Base-by-base conservation (phyloP, 192 early-diverging fungal species). In the Coemansia sp. region DNA sequence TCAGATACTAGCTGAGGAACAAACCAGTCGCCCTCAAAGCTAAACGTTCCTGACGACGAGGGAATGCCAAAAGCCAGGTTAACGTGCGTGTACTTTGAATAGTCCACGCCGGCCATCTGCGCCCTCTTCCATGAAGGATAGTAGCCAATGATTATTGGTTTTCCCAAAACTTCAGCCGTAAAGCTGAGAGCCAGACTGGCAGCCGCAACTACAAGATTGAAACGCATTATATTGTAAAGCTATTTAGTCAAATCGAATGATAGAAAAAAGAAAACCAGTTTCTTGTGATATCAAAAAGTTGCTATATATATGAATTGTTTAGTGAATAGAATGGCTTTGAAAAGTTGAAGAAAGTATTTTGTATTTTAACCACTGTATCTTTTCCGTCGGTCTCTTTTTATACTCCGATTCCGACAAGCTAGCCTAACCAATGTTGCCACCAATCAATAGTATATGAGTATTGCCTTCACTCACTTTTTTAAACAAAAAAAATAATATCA, bases 61-160 rank as follows among this genome's bases (percentile, higher is more conserved):
- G 86, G 74, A 28, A 84, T 73, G 12, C 74, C 85, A 61, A 88
- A 89, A 3, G 88, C 86, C 54, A 90, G 85, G 61, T 92, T 87
- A 60, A 92, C 69, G 59, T 90, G 90, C 17, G 90, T 89, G 68
- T 89, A 85, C 69, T 88, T 85, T 0, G 65, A 48, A 38, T 67
- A 67, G 48, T 82, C 75, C 0, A 82, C 66, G 14, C 55, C 61
- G 0, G 49, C 63, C 14, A 64, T 57, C 18, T 72, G 65, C 3
- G 62, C 61, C 5, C 61, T 52, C 54, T 82, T 75, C 79, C 79
- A 82, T 2, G 67, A 64, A 0, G 79, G 69, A 25, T 76, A 76
- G 67, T 82, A 82, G 7, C 79, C 79, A 20, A 82, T 62, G 14
- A 82, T 61, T 7, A 61, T 48, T 0, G 70, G 69, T 2, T 29